Evolutionary conservation across 2,329 filamentous ascomycete species (phyloP).

Genomic region (Cytospora schulzeri): DNA sequence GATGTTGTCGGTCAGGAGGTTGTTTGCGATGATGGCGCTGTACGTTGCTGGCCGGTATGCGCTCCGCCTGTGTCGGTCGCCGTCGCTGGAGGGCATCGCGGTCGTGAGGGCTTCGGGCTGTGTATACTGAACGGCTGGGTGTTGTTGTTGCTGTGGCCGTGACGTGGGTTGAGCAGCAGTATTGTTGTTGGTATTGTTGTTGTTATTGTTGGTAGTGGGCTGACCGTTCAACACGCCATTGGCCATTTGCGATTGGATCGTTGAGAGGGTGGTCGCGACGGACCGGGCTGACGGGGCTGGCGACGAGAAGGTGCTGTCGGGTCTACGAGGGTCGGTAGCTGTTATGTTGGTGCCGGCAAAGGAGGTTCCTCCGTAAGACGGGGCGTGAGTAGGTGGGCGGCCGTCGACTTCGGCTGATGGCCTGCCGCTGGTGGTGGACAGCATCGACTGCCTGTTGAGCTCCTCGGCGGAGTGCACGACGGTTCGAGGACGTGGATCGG

Average conservation of each 20-base stretch:
- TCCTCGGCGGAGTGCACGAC: slow-evolving; percentile 27
- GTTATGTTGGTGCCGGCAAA: slow-evolving; percentile 75
- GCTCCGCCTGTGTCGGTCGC: slow-evolving; percentile 31
- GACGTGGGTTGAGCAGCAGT: slow-evolving; percentile 48
- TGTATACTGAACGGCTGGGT: slow-evolving; percentile 61
- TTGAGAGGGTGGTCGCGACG: slow-evolving; percentile 81
- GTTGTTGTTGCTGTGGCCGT: slow-evolving; percentile 32
- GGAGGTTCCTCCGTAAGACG: slow-evolving; percentile 70
- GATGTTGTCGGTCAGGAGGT: slow-evolving; percentile 80
- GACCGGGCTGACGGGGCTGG: slow-evolving; percentile 80
- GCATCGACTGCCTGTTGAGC: slow-evolving; percentile 25
- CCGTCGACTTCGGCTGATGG: slow-evolving; percentile 10
- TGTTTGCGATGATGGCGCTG: slow-evolving; percentile 77
- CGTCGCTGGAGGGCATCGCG: slow-evolving; percentile 61
- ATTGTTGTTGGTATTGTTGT: slow-evolving; percentile 36
- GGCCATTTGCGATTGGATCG: slow-evolving; percentile 74
- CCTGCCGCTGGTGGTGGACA: slow-evolving; percentile 21
- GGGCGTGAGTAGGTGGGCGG: slow-evolving; percentile 68
- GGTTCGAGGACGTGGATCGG: slow-evolving; percentile 17
- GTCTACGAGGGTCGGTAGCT: slow-evolving; percentile 67
- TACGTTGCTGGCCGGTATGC: slow-evolving; percentile 69
- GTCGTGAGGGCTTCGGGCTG: slow-evolving; percentile 68
- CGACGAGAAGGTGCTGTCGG: slow-evolving; percentile 77
- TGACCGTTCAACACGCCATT: slow-evolving; percentile 46
- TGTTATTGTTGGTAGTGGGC: slow-evolving; percentile 38